Base-by-base conservation (phyloP, 192 early-diverging fungal genomes). In the Rhizophagus sp. region DNA sequence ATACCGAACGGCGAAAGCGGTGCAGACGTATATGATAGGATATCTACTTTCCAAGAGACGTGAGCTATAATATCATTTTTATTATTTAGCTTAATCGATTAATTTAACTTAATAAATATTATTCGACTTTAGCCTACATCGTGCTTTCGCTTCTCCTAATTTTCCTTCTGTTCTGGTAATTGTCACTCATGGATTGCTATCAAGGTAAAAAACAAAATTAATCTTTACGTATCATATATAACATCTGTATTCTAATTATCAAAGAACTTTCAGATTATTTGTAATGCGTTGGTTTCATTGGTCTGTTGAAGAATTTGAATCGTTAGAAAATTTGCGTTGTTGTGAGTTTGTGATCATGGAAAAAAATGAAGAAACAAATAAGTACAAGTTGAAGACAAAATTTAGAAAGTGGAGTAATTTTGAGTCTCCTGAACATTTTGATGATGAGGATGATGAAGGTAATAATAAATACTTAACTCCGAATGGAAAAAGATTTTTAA, bases 321-420 rank as follows among this genome's bases (percentile, higher is more conserved):
- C 73, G 33, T 39, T 75, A 33, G 10, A 75, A 15, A 75, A 75
- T 39, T 39, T 75, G 11, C 65, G 39, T n/a, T 19, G 19, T 7
- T 49, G 73, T 66, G 73, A 75, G 71, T 75, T 66, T 66, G 73
- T 75, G 7, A 75, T 75, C 9, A 75, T 75, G 73, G 73, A 75
- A 11, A 69, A 69, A 12, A 39, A 30, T 69, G 19, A 69, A 22
- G 67, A 69, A 27, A 36, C 67, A 22, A 69, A 69, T n/a, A 69
- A 69, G 30, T 69, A 69, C 22, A 69, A 27, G 19, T 36, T 69
- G 30, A 30, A 17, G 67, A 69, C 67, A 36, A 39, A 33, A 13
- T 69, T 69, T 69, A 69, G 67, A 69, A 19, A 11, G 13, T 69
- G 67, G 27, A 13, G 66, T 57, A 57, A 57, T 57, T 17, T 15